Percentiles rank a stretch among this genome's conserved stretches.
Evolutionary conservation across 2,329 filamentous ascomycete genomes (phyloP).

Genomic region (Alternaria sp.): DNA sequence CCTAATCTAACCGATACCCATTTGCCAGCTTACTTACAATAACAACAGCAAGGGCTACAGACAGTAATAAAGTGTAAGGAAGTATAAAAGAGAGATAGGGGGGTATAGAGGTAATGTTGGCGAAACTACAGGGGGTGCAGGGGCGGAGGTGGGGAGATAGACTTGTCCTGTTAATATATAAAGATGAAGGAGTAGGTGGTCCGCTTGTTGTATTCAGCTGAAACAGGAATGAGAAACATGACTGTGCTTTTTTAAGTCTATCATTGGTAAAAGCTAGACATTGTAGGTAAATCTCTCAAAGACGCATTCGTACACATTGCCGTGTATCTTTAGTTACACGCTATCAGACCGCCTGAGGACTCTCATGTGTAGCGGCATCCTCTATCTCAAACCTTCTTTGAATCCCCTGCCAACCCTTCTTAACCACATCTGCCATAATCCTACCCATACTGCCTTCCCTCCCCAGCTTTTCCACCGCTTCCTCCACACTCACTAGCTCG

Average conservation of each 20-base stretch:
- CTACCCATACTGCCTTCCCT: conserved; percentile 34
- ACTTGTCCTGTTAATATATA: no score
- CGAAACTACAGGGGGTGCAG: no score
- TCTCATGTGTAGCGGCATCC: conserved; percentile 30
- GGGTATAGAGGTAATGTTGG: no score
- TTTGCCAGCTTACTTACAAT: no score
- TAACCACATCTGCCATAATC: conserved; percentile 58
- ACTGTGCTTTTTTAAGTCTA: not conserved
- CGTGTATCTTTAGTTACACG: not conserved
- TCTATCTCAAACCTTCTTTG: conserved; percentile 46
- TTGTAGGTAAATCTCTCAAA: not conserved
- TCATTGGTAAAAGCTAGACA: not conserved
- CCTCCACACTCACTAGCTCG: conserved; percentile 54
- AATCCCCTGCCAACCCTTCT: conserved; percentile 57
- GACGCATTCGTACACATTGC: not conserved
- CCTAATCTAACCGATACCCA: no score
- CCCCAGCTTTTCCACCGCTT: conserved; percentile 54
- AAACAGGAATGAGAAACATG: not conserved
- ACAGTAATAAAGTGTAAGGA: no score
- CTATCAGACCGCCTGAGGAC: conserved; percentile 29
- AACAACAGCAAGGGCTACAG: no score
- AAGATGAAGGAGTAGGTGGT: not conserved
- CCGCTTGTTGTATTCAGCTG: not conserved
- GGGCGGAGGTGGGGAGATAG: no score
- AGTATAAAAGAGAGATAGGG: no score